Evolutionary conservation across 2,329 filamentous ascomycete genomes (phyloP).

Genomic region (Sarocladium brachiariae): DNA sequence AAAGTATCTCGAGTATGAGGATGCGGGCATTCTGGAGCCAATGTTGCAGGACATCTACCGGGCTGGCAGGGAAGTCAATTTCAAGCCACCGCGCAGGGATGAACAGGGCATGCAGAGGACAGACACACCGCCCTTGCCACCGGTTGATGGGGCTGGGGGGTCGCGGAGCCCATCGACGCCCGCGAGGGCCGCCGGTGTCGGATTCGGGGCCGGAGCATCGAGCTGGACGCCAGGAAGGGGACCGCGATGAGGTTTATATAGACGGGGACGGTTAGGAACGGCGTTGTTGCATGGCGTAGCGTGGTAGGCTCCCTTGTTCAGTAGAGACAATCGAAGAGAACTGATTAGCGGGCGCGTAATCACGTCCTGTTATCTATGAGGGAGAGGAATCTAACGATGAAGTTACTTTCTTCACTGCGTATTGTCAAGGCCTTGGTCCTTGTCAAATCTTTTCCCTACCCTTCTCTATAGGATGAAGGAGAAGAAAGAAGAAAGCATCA

Average conservation of each 20-base stretch:
- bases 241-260: conserved; percentile 25
- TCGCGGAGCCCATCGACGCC: conserved; percentile 40
- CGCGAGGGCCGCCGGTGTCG: conserved; percentile 26
- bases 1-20: conserved; percentile 84
- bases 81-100: conserved; percentile 43
- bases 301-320: background rate
- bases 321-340: background rate
- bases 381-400: no score
- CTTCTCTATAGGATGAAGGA: conserved; percentile 2
- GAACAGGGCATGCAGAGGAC: conserved; percentile 37
- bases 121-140: conserved; percentile 47
- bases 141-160: conserved; percentile 23
- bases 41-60: conserved; percentile 84
- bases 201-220: conserved; percentile 28
- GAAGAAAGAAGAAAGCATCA: no score
- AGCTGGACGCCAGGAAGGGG: conserved; percentile 42
- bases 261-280: background rate
- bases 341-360: no score
- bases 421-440: no score
- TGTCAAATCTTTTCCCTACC: background rate
- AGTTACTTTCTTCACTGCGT: no score
- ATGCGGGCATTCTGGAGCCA: conserved; percentile 73
- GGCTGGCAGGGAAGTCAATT: conserved; percentile 40
- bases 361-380: no score
- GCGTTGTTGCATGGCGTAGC: background rate